Percentiles rank a stretch among this genome's conserved stretches.
phyloP scores from a whole-genome alignment of 2,329 filamentous ascomycete species.

The Penicillium thymicola region DNA sequence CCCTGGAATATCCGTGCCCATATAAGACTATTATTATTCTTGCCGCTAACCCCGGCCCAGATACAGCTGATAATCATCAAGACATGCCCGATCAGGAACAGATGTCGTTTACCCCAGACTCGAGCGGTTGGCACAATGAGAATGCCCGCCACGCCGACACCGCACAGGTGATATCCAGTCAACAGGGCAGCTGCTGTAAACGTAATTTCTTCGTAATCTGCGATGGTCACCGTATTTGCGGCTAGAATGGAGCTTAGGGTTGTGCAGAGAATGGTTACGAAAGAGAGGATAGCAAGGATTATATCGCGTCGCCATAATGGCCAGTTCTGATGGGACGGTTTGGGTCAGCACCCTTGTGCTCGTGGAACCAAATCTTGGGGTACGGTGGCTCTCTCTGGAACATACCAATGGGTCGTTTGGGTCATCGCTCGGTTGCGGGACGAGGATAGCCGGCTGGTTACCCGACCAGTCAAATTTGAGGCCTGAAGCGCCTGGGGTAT shows the following conservation, averaged over 20 bases:
- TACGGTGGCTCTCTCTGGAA: conserved; percentile 34
- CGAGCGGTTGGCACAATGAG: conserved; percentile 83
- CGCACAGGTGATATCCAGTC: conserved; percentile 83
- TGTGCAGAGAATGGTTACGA: conserved; percentile 78
- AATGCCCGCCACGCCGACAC: conserved; percentile 75
- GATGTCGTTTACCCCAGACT: conserved; percentile 88
- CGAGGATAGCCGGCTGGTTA: conserved; percentile 68
- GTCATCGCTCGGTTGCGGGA: conserved; percentile 87
- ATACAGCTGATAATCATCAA: conserved; percentile 70
- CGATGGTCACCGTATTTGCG: conserved; percentile 77
- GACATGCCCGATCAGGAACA: conserved; percentile 74
- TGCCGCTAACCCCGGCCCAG: conserved; percentile 71
- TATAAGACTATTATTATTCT: conserved; percentile 68
- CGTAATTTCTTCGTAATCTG: conserved; percentile 59
- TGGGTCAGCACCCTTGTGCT: not conserved
- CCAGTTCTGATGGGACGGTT: conserved; percentile 62
- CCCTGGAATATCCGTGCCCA: conserved; percentile 83
- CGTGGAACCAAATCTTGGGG: not conserved
- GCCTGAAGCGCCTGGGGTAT: conserved; percentile 36
- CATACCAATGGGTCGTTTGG: conserved; percentile 78
- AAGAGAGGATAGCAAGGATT: conserved; percentile 73
- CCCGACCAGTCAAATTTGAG: conserved; percentile 73
- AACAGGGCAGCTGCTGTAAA: conserved; percentile 78
- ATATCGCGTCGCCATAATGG: conserved; percentile 80
- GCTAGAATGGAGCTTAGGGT: conserved; percentile 83